phyloP scores from a whole-genome alignment of 371 early-diverging fungal species.

The Zychaea mexicana region DNA sequence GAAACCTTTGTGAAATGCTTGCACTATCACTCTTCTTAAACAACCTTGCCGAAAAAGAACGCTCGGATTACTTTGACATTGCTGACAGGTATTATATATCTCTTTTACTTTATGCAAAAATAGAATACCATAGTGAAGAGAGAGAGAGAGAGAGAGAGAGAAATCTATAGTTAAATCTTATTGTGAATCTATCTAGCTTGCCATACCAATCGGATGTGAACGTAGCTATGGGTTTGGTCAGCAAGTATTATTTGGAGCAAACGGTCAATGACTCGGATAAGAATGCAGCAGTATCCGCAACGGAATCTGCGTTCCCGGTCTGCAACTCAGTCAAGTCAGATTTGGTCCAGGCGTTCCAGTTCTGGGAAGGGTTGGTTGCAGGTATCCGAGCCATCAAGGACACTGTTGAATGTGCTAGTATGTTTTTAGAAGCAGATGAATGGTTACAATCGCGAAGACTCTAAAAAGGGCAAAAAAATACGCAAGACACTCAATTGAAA shows the following conservation, averaged over 20 bases:
- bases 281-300: constrained; percentile 26
- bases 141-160: background rate
- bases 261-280: constrained; percentile 14
- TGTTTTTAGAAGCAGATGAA: constrained; percentile 49
- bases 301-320: constrained; percentile 46
- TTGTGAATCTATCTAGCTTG: constrained; percentile 30
- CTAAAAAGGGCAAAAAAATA: background rate
- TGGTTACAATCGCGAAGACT: constrained; percentile 36
- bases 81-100: constrained; percentile 33
- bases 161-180: background rate
- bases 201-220: constrained; percentile 57
- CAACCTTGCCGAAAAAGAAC: constrained; percentile 51
- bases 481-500: background rate
- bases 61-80: constrained; percentile 55
- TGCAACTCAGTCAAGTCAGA: constrained; percentile 44
- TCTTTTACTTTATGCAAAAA: background rate
- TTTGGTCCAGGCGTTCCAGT: constrained; percentile 47
- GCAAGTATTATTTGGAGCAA: constrained; percentile 49
- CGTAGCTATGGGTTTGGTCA: constrained; percentile 56
- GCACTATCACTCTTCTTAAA: constrained; percentile 58
- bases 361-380: constrained; percentile 52
- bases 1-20: constrained; percentile 66
- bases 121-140: background rate
- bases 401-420: constrained; percentile 20
- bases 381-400: constrained; percentile 35